Evolutionary conservation across 2,329 filamentous ascomycete genomes (phyloP).

Genomic region (Dothidotthia symphoricarpi): DNA sequence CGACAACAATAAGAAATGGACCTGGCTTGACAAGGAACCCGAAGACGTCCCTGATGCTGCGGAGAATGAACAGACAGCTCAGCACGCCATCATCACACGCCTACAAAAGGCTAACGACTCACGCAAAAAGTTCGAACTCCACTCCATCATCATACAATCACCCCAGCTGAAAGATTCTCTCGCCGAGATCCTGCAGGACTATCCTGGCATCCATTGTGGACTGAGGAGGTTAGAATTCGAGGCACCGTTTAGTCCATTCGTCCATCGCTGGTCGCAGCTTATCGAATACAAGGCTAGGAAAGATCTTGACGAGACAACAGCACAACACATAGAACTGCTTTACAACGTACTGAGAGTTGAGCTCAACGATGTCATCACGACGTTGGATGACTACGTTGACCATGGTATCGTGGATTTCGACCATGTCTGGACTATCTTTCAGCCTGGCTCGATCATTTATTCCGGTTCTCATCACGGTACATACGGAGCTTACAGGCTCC

Average conservation of each 20-base stretch:
- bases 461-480: slow-evolving; percentile 24
- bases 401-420: slow-evolving; percentile 42
- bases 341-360: slow-evolving; percentile 39
- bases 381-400: slow-evolving; percentile 38
- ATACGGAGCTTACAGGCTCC: slow-evolving; percentile 20
- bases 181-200: slow-evolving; percentile 55
- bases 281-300: slow-evolving; percentile 12
- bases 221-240: slow-evolving; percentile 61
- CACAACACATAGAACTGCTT: slow-evolving; percentile 41
- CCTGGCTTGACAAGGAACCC: slow-evolving; percentile 28
- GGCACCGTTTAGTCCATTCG: slow-evolving; percentile 61
- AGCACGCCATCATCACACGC: slow-evolving; percentile 49
- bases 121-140: slow-evolving; percentile 59
- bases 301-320: slow-evolving; percentile 19
- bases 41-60: slow-evolving; percentile 38
- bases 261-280: slow-evolving; percentile 60
- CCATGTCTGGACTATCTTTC: slow-evolving; percentile 46
- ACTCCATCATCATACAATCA: slow-evolving; percentile 65
- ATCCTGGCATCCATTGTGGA: slow-evolving; percentile 59
- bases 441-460: slow-evolving; percentile 33
- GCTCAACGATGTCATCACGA: slow-evolving; percentile 41
- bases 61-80: slow-evolving; percentile 60
- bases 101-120: slow-evolving; percentile 51
- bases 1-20: slow-evolving; percentile 26
- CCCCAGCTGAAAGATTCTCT: slow-evolving; percentile 60